Conservation (phyloP, 805 yeast species). For the Metschnikowia gelsemii region DNA sequence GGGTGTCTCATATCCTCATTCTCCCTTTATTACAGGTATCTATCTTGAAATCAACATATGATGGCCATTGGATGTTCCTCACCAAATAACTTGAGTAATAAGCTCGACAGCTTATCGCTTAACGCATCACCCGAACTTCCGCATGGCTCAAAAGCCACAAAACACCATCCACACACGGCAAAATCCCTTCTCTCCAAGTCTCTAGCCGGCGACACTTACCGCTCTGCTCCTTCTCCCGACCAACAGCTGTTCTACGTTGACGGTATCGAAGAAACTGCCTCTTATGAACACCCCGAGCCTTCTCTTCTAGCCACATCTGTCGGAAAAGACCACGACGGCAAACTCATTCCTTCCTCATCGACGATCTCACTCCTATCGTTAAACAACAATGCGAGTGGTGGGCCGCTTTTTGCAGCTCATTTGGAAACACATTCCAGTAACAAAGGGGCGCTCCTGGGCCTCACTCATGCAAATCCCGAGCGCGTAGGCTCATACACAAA, state of each 20-base stretch:
- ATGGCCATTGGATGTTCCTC: constrained; percentile 14
- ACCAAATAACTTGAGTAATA: constrained; percentile 18
- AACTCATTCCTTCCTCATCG: constrained; percentile 43
- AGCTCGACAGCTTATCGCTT: constrained; percentile 20
- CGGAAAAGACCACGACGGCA: constrained; percentile 41
- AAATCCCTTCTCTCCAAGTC: constrained; percentile 30
- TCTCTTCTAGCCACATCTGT: constrained; percentile 43
- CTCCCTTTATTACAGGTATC: too few species aligned
- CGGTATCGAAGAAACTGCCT: constrained; percentile 19
- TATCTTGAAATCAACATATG: constrained; percentile 3
- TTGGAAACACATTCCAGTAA: constrained; percentile 1
- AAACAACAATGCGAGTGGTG: constrained; percentile 21
- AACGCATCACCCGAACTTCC: constrained; percentile 8
- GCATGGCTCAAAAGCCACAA: too few species aligned
- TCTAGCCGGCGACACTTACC: constrained; percentile 24
- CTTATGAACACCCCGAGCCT: constrained; percentile 46
- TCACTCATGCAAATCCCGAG: constrained; percentile 12
- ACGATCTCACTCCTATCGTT: constrained; percentile 41
- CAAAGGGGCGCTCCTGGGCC: constrained; percentile 7
- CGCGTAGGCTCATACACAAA: constrained; percentile 20
- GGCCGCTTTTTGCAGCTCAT: not conserved
- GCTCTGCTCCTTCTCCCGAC: constrained; percentile 2
- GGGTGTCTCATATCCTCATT: too few species aligned
- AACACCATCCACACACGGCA: constrained; percentile 9
- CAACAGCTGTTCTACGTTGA: constrained; percentile 5